Conservation (phyloP, 371 early-diverging fungal species). For the Mucor piriformis region DNA sequence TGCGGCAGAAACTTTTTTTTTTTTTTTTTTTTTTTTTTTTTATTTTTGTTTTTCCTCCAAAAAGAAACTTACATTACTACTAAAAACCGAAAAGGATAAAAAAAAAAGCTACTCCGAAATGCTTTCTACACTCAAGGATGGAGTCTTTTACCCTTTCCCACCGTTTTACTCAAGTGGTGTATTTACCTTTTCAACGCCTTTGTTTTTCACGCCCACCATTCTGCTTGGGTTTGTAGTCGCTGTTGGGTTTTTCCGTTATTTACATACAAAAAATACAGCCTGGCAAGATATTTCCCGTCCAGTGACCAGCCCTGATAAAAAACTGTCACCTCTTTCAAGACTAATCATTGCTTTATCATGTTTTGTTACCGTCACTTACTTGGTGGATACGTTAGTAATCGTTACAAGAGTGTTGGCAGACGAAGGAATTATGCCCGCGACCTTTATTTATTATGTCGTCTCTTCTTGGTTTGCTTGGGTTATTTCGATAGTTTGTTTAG, state of each 20-base stretch:
- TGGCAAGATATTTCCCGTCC: constrained; percentile 26
- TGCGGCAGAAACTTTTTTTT: not conserved
- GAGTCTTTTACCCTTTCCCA: constrained; percentile 1
- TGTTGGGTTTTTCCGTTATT: constrained; percentile 15
- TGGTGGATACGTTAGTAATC: constrained; percentile 36
- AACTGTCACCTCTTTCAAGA: constrained; percentile 35
- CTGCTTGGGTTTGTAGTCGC: constrained; percentile 9
- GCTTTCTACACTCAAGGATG: not conserved
- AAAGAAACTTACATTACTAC: not conserved
- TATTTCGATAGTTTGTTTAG: constrained; percentile 24
- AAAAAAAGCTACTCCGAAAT: not conserved
- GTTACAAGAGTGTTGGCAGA: constrained; percentile 35
- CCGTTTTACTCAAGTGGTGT: constrained; percentile 5
- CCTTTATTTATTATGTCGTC: constrained; percentile 40
- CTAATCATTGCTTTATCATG: constrained; percentile 31
- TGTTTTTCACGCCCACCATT: constrained; percentile 22
- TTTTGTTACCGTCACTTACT: constrained; percentile 30
- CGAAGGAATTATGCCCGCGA: constrained; percentile 25
- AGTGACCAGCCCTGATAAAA: not conserved
- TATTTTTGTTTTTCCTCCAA: not conserved
- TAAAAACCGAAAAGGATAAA: not conserved
- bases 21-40: not conserved
- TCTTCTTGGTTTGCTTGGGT: constrained; percentile 46
- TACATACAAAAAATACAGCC: constrained; percentile 11
- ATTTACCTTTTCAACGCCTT: constrained; percentile 9